Evolutionary conservation across 495 filamentous ascomycete species (phyloP).

Genomic region (Penicillium alfredii): DNA sequence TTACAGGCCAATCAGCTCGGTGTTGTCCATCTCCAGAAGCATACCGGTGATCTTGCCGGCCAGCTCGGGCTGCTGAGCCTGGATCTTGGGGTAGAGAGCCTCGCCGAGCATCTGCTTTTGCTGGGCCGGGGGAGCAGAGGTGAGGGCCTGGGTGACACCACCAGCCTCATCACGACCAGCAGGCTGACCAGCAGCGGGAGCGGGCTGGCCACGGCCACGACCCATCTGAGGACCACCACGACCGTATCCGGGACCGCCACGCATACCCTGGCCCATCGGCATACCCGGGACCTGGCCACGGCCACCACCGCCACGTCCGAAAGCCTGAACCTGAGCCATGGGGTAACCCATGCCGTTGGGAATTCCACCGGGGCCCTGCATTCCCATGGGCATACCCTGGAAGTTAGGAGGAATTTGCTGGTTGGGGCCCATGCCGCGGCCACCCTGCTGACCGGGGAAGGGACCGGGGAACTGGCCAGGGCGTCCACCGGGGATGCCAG

Average conservation of each 20-base stretch:
- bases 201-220: slow-evolving; percentile 42
- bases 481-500: slow-evolving; percentile 72
- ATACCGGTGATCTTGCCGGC: slow-evolving; percentile 99
- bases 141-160: slow-evolving; percentile 41
- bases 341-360: slow-evolving; percentile 52
- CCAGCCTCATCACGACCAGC: slow-evolving; percentile 28
- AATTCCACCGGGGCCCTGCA: slow-evolving; percentile 55
- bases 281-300: slow-evolving; percentile 73
- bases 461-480: slow-evolving; percentile 75
- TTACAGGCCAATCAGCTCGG: slow-evolving; percentile 91
- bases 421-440: slow-evolving; percentile 67
- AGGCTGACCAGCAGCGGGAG: slow-evolving; percentile 23
- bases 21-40: slow-evolving; percentile 98
- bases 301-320: slow-evolving; percentile 65
- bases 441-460: slow-evolving; percentile 75
- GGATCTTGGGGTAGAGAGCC: slow-evolving; percentile 96
- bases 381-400: slow-evolving; percentile 70
- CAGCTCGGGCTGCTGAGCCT: slow-evolving; percentile 82
- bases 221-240: slow-evolving; percentile 49
- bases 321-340: slow-evolving; percentile 50
- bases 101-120: slow-evolving; percentile 99
- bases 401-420: slow-evolving; percentile 82
- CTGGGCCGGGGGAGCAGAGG: slow-evolving; percentile 53
- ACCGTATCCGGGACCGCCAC: slow-evolving; percentile 59
- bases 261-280: slow-evolving; percentile 63